phyloP scores from a whole-genome alignment of 108 stramenopile species.

The Aurantiochytrium sp. region DNA sequence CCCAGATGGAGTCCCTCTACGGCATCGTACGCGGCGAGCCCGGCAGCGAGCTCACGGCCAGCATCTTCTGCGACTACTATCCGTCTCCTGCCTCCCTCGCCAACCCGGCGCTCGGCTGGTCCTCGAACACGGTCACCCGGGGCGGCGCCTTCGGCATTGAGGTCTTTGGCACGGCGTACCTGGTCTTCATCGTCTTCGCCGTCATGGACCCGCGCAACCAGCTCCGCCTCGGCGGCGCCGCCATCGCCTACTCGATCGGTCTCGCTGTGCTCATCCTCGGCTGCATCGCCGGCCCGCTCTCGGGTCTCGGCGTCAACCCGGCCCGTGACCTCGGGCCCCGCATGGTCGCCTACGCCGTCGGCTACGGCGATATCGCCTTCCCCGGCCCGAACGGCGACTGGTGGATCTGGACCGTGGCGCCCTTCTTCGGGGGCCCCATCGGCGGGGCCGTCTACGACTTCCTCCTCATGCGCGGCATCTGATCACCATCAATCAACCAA shows the following conservation, averaged over 20 bases:
- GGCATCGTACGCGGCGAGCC: conserved; percentile 12
- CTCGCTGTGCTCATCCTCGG: neutral
- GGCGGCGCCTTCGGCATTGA: neutral
- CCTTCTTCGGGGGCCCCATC: neutral
- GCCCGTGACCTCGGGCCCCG: conserved; percentile 27
- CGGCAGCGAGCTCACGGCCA: neutral
- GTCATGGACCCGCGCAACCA: neutral
- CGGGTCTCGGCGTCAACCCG: neutral
- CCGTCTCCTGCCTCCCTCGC: neutral
- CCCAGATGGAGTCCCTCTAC: neutral
- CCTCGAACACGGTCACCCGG: neutral
- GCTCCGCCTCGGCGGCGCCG: neutral
- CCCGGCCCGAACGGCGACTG: neutral
- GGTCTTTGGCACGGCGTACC: neutral
- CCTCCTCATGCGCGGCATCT: neutral
- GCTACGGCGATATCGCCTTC: neutral
- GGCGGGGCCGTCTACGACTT: neutral
- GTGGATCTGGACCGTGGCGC: neutral
- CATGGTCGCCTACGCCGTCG: neutral
- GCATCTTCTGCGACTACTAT: neutral
- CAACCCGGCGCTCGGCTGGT: neutral
- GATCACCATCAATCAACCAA: no score
- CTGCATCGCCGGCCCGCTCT: neutral
- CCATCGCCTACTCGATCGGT: neutral
- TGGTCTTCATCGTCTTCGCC: neutral